A percentile compares a stretch with the other conserved stretches of the same genome.
These are phyloP conservation scores for Phtheirospermum japonicum DNA, from an alignment of 257 asterid genomes.

Conservation along the genomic window DNA sequence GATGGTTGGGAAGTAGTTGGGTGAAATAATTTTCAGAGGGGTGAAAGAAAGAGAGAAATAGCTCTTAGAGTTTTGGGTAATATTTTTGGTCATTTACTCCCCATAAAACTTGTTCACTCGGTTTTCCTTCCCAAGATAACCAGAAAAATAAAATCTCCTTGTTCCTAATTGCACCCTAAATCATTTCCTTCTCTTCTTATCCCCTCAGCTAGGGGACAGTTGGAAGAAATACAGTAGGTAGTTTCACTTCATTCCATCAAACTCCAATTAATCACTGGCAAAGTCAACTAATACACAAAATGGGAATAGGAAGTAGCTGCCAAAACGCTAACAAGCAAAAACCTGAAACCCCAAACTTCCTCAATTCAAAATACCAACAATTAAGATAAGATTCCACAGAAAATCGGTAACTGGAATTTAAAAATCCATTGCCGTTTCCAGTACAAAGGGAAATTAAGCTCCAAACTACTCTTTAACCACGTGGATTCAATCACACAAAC, in stretches of 20 bases:
- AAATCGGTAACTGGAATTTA: too few species aligned
- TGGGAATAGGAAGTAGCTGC: background rate
- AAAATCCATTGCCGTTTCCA: background rate
- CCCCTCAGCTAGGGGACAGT: background rate
- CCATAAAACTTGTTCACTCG: too few species aligned
- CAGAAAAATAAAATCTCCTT: too few species aligned
- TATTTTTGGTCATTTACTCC: background rate
- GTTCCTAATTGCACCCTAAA: background rate
- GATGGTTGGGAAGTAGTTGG: too few species aligned
- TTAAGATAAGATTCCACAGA: background rate
- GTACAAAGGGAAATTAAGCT: background rate
- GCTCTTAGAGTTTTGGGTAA: background rate
- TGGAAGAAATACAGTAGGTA: background rate
- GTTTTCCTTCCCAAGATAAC: too few species aligned
- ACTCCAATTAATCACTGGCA: background rate
- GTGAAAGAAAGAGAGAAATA: too few species aligned
- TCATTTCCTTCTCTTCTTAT: background rate
- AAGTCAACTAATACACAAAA: slow-evolving; percentile 6
- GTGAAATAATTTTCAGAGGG: too few species aligned
- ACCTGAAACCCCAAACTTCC: background rate
- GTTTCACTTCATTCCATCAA: slow-evolving; percentile 2
- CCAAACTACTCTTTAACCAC: slow-evolving; percentile 13
- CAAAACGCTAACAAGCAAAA: slow-evolving; percentile 7
- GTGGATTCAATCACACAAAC: background rate
- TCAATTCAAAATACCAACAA: background rate